phyloP scores from a whole-genome alignment of 768 basidiomycete species.

The Dacryopinax primogenitus region DNA sequence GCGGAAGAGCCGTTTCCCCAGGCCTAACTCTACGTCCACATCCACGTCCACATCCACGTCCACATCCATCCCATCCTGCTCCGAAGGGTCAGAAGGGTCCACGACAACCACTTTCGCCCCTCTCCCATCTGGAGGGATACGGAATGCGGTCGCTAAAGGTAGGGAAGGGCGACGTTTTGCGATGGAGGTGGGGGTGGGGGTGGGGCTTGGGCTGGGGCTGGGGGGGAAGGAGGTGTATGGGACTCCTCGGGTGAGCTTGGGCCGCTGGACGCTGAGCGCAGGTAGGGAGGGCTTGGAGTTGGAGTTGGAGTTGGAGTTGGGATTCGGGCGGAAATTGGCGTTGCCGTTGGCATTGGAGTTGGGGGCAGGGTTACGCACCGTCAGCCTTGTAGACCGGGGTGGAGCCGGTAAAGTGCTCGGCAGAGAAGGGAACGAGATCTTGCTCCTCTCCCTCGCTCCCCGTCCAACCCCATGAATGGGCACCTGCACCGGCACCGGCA shows the following conservation, averaged over 20 bases:
- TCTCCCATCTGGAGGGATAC: neutral
- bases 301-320: neutral
- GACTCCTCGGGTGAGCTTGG: neutral
- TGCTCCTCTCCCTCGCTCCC: neutral
- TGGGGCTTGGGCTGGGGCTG: neutral
- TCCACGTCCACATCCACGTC: neutral
- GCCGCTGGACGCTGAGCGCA: neutral
- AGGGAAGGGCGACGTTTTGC: neutral
- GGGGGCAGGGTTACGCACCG: neutral
- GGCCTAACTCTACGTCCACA: neutral
- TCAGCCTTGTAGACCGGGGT: neutral
- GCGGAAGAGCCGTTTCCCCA: no score
- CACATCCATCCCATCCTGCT: no score
- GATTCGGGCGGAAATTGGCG: no score
- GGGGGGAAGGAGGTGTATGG: neutral
- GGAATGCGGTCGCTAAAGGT: neutral
- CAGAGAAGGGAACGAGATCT: conserved; percentile 5
- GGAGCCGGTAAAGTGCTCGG: neutral
- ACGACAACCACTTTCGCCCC: neutral
- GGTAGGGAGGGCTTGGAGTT: neutral
- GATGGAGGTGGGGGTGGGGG: neutral
- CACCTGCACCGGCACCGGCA: neutral
- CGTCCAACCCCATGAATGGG: neutral
- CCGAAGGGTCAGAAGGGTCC: neutral
- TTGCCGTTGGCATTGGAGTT: neutral